phyloP scores from a whole-genome alignment of 1,284 basidiomycete genomes.

The Leccinum angustisporum region DNA sequence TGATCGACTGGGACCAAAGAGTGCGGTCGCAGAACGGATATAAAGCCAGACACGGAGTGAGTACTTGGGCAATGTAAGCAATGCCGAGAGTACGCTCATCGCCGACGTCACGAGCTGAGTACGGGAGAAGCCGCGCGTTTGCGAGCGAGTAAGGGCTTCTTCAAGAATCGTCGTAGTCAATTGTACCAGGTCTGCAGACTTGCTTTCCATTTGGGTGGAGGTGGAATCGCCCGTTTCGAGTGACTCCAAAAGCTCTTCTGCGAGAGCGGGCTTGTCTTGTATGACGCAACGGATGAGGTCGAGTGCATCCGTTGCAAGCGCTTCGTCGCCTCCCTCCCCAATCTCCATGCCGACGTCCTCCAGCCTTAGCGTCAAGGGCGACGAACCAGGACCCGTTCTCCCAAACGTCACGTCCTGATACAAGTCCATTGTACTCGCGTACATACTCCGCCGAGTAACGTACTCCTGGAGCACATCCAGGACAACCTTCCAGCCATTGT shows the following conservation, averaged over 20 bases:
- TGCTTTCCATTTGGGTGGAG: conserved; percentile 21
- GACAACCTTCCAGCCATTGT: conserved; percentile 82
- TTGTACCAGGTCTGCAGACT: conserved; percentile 62
- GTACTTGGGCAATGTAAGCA: conserved; percentile 72
- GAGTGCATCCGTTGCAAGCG: conserved; percentile 67
- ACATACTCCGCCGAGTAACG: conserved; percentile 53
- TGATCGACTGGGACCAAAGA: conserved; percentile 65
- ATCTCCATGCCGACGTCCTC: conserved; percentile 72
- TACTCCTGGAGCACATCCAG: conserved; percentile 77
- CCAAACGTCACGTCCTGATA: conserved; percentile 55
- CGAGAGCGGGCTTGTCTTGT: conserved; percentile 63
- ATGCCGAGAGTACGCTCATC: conserved; percentile 74
- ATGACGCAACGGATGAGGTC: conserved; percentile 79
- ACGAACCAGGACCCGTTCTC: conserved; percentile 38
- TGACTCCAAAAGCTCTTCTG: conserved; percentile 64
- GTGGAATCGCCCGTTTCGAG: conserved; percentile 45
- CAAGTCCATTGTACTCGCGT: conserved; percentile 40
- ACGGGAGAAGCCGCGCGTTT: conserved; percentile 47
- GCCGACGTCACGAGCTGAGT: conserved; percentile 75
- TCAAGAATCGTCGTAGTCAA: conserved; percentile 84
- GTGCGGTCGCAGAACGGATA: conserved; percentile 71
- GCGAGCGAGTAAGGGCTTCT: conserved; percentile 64
- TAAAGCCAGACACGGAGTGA: conserved; percentile 85
- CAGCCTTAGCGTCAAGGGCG: conserved; percentile 49
- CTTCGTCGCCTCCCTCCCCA: conserved; percentile 55